Base-by-base conservation (phyloP, 2,329 filamentous ascomycete species). In the Phoma sp. region DNA sequence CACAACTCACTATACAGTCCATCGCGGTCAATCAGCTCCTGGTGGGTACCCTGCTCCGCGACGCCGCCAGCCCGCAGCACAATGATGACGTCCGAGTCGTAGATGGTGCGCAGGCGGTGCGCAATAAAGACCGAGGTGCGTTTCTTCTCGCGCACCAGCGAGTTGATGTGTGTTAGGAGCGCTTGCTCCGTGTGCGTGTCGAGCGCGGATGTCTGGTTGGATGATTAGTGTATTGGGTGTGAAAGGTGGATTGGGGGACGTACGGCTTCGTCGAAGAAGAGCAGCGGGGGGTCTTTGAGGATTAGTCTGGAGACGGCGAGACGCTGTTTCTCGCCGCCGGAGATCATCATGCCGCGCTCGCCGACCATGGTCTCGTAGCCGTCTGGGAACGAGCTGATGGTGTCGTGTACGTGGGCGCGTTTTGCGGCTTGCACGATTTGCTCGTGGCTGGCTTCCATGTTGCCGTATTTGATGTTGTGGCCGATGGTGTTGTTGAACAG, bases 401-500 rank as follows among this genome's bases (percentile, higher is more conserved):
- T 74, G 19, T 95, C 88, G 75, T 97, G 89, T 54, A 99, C 92
- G 52, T 88, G 87, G 2, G 95, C 94, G 49, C 92, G 84, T 69
- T 88, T 86, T 1, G 95, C 92, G 0, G 92, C 95, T 27, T 87
- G 87, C 12, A 86, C 74, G 7, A 99, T 89, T 53, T 88, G 82
- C 29, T 92, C 91, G 9, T 84, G 80, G 0, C 87, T 83, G 0
- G 94, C 93, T 41, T 87, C 85, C 60, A 98, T 84, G 63, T 90
- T 85, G 45, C 95, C 95, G 74, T 99, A 99, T 60, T 87, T 89
- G 68, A 99, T 96, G 73, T 99, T 99, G 75, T 97, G 92, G 71
- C 90, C 89, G 55, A 99, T 94, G 0, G 92, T 95, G 70, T 96
- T 92, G 74, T 99, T 99, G 81, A 99, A 99, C 1, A 99, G 82